phyloP scores from a whole-genome alignment of 257 asterid genomes.

The Coffea canephora region DNA sequence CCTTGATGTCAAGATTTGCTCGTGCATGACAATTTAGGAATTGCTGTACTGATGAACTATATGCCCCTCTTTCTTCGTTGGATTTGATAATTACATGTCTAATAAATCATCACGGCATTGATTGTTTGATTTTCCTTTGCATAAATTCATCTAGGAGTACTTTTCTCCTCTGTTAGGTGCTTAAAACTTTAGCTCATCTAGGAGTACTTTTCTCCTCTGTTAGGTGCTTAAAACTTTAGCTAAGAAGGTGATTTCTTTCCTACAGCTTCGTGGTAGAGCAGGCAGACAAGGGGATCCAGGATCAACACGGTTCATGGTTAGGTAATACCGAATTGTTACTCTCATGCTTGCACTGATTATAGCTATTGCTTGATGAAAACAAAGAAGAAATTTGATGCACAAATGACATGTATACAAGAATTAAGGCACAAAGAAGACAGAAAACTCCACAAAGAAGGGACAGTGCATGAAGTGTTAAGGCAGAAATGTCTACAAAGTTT shows the following conservation, averaged over 20 bases:
- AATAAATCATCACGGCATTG: neutral
- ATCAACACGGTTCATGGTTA: constrained; percentile 96
- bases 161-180: neutral
- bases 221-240: neutral
- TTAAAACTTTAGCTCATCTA: neutral
- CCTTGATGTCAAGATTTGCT: neutral
- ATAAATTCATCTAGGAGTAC: neutral
- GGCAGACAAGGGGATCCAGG: constrained; percentile 99
- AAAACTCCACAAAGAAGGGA: neutral
- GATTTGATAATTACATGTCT: neutral
- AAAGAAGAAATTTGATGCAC: neutral
- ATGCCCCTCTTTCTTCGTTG: neutral
- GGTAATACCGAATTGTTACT: constrained; percentile 42
- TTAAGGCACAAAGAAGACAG: neutral
- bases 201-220: neutral
- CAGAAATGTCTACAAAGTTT: neutral
- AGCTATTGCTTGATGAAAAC: neutral
- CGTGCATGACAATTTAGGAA: neutral
- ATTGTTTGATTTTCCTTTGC: neutral
- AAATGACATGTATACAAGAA: neutral
- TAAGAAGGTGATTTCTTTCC: constrained; percentile 14
- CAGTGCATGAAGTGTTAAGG: neutral
- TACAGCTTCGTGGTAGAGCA: constrained; percentile 96
- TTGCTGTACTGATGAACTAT: neutral
- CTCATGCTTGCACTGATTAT: neutral